Evolutionary conservation across 179 eudicot species (phyloP), one percentile per base, ranked within the genome.

Genomic region (Amaranthus tricolor): DNA sequence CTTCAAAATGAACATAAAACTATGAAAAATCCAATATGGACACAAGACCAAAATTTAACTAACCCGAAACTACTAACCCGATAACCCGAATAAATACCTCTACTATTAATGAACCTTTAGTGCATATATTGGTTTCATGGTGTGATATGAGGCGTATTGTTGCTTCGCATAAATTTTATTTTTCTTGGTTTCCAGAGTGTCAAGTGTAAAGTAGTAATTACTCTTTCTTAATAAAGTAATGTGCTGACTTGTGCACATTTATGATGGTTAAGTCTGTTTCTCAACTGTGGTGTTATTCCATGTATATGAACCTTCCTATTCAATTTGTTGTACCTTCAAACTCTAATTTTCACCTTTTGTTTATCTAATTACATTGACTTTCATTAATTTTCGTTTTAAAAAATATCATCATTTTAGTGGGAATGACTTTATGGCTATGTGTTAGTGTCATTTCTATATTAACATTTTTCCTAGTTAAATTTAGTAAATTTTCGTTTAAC

Each of bases 171-270:
- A 59, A 59, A n/a, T n/a, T 1, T 17, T 1, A 59, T 66, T 66
- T 49, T 31, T 43, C 48, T 15, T 50, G 49, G 40, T 50, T n/a
- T 24, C 72, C 60, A 50, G n/a, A 16, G 16, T 15, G 16, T 60
- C 24, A n/a, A 1, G 47, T 62, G 69, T 70, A 69, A 44, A 62
- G 68, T 15, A 53, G 75, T 70, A 51, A 60, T 60, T 7, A 24
- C 16, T 20, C n/a, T 24, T 75, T 60, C 54, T 51, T 31, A 16
- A 58, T 6, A 16, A 20, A 62, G 79, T n/a, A 31, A 70, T 69
- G 70, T 62, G 55, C 79, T 70, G 75, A 70, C 70, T 58, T 70
- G 10, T 69, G 63, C 79, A 76, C 75, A 45, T 74, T 69, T 20
- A 63, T 62, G 3, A 62, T 62, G 60, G 20, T 49, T 66, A 17